Conservation (phyloP, 108 stramenopile genomes). For the Bacterosira constricta region DNA sequence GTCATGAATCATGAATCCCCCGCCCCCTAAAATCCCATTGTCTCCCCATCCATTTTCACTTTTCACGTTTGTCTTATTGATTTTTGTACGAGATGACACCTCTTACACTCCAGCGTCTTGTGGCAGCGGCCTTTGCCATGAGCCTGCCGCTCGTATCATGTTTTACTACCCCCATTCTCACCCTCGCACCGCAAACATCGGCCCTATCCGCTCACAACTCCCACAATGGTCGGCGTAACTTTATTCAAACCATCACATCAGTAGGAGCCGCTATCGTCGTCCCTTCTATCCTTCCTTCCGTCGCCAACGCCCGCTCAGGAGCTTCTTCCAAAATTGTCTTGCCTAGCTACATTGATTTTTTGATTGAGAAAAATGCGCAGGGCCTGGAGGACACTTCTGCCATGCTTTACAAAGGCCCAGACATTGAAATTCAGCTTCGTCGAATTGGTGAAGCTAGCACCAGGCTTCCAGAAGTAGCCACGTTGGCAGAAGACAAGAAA, state of each 20-base stretch:
- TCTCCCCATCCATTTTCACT: neutral
- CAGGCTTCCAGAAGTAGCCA: slow-evolving; percentile 55
- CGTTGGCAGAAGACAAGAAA: slow-evolving; percentile 59
- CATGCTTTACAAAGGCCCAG: slow-evolving; percentile 63
- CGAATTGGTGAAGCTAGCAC: slow-evolving; percentile 52
- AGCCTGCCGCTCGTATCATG: slow-evolving; percentile 19
- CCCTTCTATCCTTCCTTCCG: neutral
- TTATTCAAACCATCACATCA: slow-evolving; percentile 21
- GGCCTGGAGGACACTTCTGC: slow-evolving; percentile 30
- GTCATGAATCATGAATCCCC: no score
- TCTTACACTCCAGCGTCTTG: neutral
- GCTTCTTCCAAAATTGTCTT: slow-evolving; percentile 59
- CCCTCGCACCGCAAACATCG: neutral
- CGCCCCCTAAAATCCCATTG: no score
- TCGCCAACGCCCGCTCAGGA: slow-evolving; percentile 58
- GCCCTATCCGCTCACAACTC: slow-evolving; percentile 1
- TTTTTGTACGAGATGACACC: neutral
- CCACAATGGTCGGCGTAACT: slow-evolving; percentile 22
- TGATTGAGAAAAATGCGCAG: slow-evolving; percentile 65
- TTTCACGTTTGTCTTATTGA: no score
- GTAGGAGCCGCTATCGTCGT: neutral
- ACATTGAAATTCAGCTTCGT: slow-evolving; percentile 47
- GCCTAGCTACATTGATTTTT: slow-evolving; percentile 73
- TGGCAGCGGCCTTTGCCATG: neutral
- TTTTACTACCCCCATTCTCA: neutral